These are phyloP conservation scores for Phytophthora megakarya DNA, from an alignment of 352 stramenopile genomes.

Conservation along the genomic window DNA sequence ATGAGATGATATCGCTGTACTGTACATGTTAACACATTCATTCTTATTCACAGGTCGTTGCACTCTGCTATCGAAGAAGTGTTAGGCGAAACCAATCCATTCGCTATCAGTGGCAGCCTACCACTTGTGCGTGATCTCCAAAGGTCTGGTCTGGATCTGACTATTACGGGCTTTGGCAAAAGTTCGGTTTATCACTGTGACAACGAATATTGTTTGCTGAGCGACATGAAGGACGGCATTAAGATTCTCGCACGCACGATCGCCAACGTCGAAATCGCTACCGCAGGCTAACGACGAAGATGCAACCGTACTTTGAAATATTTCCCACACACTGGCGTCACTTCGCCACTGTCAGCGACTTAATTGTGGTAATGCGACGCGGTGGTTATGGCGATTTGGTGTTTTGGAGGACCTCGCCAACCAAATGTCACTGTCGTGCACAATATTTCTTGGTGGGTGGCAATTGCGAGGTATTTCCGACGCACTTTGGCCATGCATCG, in stretches of 20 bases:
- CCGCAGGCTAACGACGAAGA: too few relatives aligned
- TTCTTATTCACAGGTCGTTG: conserved; percentile 56
- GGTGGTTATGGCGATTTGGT: too few relatives aligned
- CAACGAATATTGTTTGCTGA: conserved; percentile 90
- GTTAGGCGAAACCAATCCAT: conserved; percentile 79
- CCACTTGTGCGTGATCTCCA: conserved; percentile 76
- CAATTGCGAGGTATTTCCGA: too few relatives aligned
- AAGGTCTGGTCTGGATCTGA: conserved; percentile 69
- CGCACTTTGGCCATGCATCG: too few relatives aligned
- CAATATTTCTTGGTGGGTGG: too few relatives aligned
- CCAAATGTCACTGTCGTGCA: too few relatives aligned
- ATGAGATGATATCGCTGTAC: too few relatives aligned
- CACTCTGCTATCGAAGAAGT: conserved; percentile 76
- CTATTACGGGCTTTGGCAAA: conserved; percentile 72
- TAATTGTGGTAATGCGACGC: too few relatives aligned
- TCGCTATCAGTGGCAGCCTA: conserved; percentile 86
- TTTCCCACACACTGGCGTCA: too few relatives aligned
- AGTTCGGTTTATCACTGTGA: conserved; percentile 89
- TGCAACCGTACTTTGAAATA: too few relatives aligned
- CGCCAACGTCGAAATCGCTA: conserved; percentile 60
- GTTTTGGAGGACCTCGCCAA: too few relatives aligned
- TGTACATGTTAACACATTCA: not conserved
- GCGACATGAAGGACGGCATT: conserved; percentile 84
- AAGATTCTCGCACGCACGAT: conserved; percentile 87
- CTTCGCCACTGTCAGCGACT: too few relatives aligned